A percentile compares a stretch with the other conserved stretches of the same genome.
Conservation (phyloP, 2,329 filamentous ascomycete species). For the Pseudogymnoascus sp. region DNA sequence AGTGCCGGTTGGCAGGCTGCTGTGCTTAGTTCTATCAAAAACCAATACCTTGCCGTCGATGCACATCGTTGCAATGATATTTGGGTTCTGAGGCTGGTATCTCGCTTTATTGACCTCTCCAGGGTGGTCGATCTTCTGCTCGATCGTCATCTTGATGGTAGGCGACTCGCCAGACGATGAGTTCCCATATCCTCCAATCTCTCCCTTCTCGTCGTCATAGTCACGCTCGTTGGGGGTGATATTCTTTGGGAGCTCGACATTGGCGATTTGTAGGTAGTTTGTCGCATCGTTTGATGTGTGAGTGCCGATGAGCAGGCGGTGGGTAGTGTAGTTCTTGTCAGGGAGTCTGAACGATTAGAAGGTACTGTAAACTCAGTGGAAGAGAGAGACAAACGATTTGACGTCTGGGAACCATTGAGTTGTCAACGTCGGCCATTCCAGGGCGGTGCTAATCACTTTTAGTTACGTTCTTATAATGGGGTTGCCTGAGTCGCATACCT, state of each 20-base stretch:
- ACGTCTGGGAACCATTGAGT: constrained; percentile 98
- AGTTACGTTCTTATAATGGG: constrained; percentile 12
- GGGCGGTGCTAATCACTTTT: constrained; percentile 57
- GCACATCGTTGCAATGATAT: constrained; percentile 90
- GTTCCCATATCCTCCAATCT: constrained; percentile 88
- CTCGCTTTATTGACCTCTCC: constrained; percentile 97
- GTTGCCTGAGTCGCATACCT: constrained; percentile 41
- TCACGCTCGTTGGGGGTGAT: constrained; percentile 67
- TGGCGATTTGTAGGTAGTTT: constrained; percentile 92
- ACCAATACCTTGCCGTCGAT: constrained; percentile 82
- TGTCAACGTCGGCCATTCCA: constrained; percentile 96
- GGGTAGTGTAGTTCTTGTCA: constrained; percentile 78
- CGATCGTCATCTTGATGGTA: constrained; percentile 79
- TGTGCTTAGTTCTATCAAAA: constrained; percentile 94
- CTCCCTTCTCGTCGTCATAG: constrained; percentile 85
- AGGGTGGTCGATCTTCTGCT: constrained; percentile 93
- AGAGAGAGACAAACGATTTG: constrained; percentile 51
- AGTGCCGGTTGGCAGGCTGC: constrained; percentile 63
- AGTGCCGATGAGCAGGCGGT: constrained; percentile 87
- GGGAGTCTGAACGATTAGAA: constrained; percentile 46
- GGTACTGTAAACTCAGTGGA: not conserved
- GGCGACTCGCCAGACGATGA: constrained; percentile 57
- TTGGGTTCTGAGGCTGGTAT: constrained; percentile 95
- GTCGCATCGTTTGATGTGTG: constrained; percentile 80
- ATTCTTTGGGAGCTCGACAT: constrained; percentile 84